Evolutionary conservation across 2,329 filamentous ascomycete species (phyloP).

Genomic region (Exophiala alcalophila): DNA sequence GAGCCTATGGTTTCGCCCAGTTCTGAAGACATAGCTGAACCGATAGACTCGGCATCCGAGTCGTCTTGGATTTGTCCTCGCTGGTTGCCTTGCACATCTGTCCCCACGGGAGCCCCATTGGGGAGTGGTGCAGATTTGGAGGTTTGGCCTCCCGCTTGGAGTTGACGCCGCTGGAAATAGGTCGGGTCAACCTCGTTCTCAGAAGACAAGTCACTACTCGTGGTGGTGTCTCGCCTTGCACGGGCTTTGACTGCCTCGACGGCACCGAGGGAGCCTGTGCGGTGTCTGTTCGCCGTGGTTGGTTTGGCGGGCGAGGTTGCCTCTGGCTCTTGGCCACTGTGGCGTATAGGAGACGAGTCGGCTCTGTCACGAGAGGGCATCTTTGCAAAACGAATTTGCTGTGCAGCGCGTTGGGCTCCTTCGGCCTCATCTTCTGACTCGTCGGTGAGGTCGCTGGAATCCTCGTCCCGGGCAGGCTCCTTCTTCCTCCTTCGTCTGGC

Average conservation of each 20-base stretch:
- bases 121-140: constrained; percentile 32
- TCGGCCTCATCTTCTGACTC: constrained; percentile 64
- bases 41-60: constrained; percentile 49
- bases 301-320: constrained; percentile 56
- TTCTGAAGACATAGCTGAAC: constrained; percentile 51
- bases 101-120: constrained; percentile 1
- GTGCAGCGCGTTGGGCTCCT: constrained; percentile 58
- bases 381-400: constrained; percentile 94
- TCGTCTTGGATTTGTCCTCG: constrained; percentile 39
- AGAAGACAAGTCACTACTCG: constrained; percentile 64
- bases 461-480: constrained; percentile 60
- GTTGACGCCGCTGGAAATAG: constrained; percentile 53
- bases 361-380: constrained; percentile 85
- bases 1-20: constrained; percentile 56
- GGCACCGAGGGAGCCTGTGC: constrained; percentile 56
- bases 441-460: constrained; percentile 64
- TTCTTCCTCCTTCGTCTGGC: constrained; percentile 52
- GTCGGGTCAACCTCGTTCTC: constrained; percentile 59
- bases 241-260: constrained; percentile 54
- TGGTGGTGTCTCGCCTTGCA: constrained; percentile 60
- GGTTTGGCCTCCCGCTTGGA: constrained; percentile 44
- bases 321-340: constrained; percentile 48
- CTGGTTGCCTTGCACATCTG: constrained; percentile 15
- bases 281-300: constrained; percentile 45
- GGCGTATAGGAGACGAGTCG: constrained; percentile 80